Conservation (phyloP, 805 yeast genomes). For the Yarrowia deformans region DNA sequence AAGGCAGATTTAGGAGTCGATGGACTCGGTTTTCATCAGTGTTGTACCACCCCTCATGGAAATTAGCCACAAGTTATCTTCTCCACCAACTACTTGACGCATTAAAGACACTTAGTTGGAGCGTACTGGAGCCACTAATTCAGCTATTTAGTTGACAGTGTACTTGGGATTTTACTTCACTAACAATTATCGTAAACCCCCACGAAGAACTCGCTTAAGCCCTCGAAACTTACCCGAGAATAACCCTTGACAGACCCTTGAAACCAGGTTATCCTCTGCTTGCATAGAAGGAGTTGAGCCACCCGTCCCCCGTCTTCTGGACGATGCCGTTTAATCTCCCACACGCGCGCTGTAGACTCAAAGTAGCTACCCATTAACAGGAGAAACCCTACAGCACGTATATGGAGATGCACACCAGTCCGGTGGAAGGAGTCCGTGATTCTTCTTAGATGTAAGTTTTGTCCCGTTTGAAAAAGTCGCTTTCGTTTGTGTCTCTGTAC, state of each 20-base stretch:
- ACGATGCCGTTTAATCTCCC: conserved; percentile 11
- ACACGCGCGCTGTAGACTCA: conserved; percentile 14
- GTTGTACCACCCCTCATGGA: no score
- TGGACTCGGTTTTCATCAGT: no score
- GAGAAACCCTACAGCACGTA: conserved; percentile 19
- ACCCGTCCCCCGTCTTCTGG: conserved; percentile 11
- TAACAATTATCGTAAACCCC: no score
- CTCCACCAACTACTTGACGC: no score
- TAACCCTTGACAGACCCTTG: not conserved
- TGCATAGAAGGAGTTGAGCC: conserved; percentile 24
- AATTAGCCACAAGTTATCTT: no score
- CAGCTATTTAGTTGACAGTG: not conserved
- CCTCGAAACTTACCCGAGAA: not conserved
- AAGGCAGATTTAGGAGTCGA: no score
- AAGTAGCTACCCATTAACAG: conserved; percentile 6
- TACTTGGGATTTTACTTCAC: not conserved
- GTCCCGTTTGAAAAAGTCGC: not conserved
- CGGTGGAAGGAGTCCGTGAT: not conserved
- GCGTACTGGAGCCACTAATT: no score
- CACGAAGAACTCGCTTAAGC: no score
- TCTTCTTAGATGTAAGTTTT: not conserved
- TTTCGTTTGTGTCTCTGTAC: not conserved
- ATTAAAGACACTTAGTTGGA: no score
- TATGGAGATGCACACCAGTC: not conserved
- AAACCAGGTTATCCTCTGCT: conserved; percentile 5